Evolutionary conservation across 2,329 filamentous ascomycete species (phyloP).

Genomic region (Fusarium ramigenum): DNA sequence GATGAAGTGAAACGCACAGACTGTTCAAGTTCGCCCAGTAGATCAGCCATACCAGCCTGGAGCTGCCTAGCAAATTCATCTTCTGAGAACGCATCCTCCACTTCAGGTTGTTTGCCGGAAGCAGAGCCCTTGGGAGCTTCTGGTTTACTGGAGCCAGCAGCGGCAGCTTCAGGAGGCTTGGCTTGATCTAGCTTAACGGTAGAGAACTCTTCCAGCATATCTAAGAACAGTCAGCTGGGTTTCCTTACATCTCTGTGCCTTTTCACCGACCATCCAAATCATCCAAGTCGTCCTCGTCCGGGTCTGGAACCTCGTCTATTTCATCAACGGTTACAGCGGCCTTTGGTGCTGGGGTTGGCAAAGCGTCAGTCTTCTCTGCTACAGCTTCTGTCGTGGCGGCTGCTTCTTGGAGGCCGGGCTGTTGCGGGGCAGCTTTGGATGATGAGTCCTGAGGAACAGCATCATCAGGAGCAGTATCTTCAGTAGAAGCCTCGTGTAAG

Average conservation of each 20-base stretch:
- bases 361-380: conserved; percentile 2
- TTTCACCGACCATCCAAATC: conserved; percentile 79
- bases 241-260: background rate
- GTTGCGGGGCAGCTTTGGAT: background rate
- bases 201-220: conserved; percentile 93
- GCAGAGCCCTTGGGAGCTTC: conserved; percentile 49
- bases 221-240: conserved; percentile 54
- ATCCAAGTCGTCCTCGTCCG: conserved; percentile 91
- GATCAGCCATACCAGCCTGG: conserved; percentile 87
- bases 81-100: conserved; percentile 64
- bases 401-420: background rate
- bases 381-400: conserved; percentile 17
- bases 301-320: conserved; percentile 76
- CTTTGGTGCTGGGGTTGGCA: background rate
- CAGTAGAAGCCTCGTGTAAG: conserved; percentile 2
- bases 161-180: conserved; percentile 39
- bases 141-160: conserved; percentile 43
- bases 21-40: conserved; percentile 76
- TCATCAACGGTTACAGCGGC: conserved; percentile 12
- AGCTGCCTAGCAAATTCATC: conserved; percentile 86
- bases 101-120: conserved; percentile 31
- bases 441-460: background rate
- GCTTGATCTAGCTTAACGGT: conserved; percentile 61
- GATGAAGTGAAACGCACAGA: conserved; percentile 55
- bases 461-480: background rate